Conservation (phyloP, 1,284 basidiomycete genomes). For the Apiotrichum domesticum region DNA sequence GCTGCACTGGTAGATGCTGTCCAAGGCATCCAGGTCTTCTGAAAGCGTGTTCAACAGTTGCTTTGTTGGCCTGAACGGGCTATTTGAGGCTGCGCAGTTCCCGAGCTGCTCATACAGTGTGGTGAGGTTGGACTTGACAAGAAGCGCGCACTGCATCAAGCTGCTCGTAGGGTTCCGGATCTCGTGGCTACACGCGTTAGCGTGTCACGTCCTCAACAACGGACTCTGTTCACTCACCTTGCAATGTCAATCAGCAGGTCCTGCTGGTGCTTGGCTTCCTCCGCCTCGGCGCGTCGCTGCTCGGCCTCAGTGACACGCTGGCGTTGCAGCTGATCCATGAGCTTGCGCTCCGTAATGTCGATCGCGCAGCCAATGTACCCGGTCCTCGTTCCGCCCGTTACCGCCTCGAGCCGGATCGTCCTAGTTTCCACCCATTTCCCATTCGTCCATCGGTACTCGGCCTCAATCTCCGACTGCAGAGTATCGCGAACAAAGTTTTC, state of each 20-base stretch:
- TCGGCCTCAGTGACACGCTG: constrained; percentile 40
- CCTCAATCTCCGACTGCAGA: background rate
- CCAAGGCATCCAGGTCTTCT: constrained; percentile 19
- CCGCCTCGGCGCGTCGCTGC: constrained; percentile 39
- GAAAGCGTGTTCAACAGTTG: constrained; percentile 13
- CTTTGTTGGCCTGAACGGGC: constrained; percentile 6
- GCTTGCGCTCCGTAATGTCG: constrained; percentile 42
- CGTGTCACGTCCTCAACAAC: no score
- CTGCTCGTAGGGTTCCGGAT: constrained; percentile 29
- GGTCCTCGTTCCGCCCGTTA: constrained; percentile 25
- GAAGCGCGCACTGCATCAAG: constrained; percentile 33
- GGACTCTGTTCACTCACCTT: constrained; percentile 13
- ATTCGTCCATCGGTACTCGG: constrained; percentile 33
- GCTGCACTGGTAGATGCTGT: constrained; percentile 27
- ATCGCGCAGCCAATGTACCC: constrained; percentile 32
- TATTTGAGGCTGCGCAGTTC: background rate
- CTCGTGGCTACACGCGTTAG: constrained; percentile 20
- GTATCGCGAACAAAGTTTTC: constrained; percentile 10
- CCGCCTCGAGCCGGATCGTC: constrained; percentile 34
- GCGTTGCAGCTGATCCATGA: constrained; percentile 37
- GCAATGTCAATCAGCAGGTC: constrained; percentile 46
- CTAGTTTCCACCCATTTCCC: constrained; percentile 26
- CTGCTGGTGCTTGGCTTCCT: constrained; percentile 42
- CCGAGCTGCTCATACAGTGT: constrained; percentile 34
- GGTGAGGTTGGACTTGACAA: constrained; percentile 41